Evolutionary conservation across 345 rosid species (phyloP).

Genomic region (Linum usitatissimum): DNA sequence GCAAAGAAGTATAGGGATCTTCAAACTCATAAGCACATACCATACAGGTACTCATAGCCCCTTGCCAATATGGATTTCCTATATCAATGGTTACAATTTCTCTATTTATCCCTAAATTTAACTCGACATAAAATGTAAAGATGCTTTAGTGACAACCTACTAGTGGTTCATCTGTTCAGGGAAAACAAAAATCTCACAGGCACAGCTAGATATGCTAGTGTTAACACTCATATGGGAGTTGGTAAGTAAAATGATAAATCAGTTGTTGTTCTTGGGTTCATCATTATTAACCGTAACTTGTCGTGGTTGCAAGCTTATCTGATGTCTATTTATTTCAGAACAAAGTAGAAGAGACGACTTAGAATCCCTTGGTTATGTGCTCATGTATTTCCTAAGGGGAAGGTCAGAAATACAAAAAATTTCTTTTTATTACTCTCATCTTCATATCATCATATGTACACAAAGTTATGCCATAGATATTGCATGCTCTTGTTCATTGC

Average conservation of each 20-base stretch:
- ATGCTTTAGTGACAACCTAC: neutral
- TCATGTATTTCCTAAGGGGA: slow-evolving; percentile 25
- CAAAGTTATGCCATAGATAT: neutral
- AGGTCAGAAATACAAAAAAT: slow-evolving; percentile 17
- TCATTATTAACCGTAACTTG: neutral
- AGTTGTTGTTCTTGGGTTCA: neutral
- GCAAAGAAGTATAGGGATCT: slow-evolving; percentile 23
- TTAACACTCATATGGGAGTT: slow-evolving; percentile 26
- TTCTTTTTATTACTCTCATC: neutral
- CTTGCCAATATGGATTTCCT: neutral
- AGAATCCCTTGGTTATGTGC: slow-evolving; percentile 28
- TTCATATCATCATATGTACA: neutral
- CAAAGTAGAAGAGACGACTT: slow-evolving; percentile 26
- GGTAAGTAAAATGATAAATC: slow-evolving; percentile 14
- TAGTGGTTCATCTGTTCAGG: slow-evolving; percentile 7
- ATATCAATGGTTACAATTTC: neutral
- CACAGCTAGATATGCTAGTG: slow-evolving; percentile 27
- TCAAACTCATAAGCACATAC: slow-evolving; percentile 26
- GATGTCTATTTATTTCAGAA: slow-evolving; percentile 12
- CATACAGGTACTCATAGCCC: slow-evolving; percentile 15
- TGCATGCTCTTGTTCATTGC: neutral
- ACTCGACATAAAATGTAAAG: neutral
- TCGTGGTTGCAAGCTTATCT: neutral
- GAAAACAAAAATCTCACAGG: slow-evolving; percentile 23
- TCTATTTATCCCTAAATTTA: neutral